Evolutionary conservation across 1,284 basidiomycete species (phyloP).

Genomic region (Fomes fomentarius): DNA sequence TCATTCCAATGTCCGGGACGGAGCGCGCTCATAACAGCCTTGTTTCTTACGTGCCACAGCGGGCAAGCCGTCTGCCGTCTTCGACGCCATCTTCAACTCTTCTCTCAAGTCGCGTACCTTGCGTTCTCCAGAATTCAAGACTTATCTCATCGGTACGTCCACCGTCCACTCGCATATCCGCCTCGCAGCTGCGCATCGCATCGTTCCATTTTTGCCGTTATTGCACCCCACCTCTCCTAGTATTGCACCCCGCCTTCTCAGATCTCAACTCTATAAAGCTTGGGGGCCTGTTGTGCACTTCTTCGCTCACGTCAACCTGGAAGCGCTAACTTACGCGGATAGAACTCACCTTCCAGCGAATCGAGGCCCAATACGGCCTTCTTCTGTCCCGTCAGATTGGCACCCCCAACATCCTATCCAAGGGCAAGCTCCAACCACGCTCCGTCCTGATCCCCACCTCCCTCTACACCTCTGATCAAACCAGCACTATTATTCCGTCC

Average conservation of each 20-base stretch:
- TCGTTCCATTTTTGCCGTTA: no score
- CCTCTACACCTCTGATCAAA: conserved; percentile 36
- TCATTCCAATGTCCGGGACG: no score
- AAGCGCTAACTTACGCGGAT: not conserved
- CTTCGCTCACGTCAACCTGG: not conserved
- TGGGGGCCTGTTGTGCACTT: not conserved
- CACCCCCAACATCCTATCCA: conserved; percentile 71
- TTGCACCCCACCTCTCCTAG: no score
- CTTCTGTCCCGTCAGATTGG: conserved; percentile 64
- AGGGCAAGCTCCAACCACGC: conserved; percentile 64
- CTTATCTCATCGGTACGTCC: conserved; percentile 62
- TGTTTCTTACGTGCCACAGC: conserved; percentile 51
- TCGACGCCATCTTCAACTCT: conserved; percentile 69
- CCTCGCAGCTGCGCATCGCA: no score
- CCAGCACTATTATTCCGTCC: not conserved
- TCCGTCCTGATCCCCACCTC: conserved; percentile 53
- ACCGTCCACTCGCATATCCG: no score
- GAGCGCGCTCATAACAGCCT: no score
- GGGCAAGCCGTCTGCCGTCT: conserved; percentile 67
- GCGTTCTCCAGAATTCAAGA: conserved; percentile 65
- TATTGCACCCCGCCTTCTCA: no score
- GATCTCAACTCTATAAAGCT: no score
- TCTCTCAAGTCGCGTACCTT: conserved; percentile 59
- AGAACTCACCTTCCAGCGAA: conserved; percentile 71
- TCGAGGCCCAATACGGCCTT: conserved; percentile 61